Conservation (phyloP, 495 filamentous ascomycete genomes). For the Daldinia concentrica region DNA sequence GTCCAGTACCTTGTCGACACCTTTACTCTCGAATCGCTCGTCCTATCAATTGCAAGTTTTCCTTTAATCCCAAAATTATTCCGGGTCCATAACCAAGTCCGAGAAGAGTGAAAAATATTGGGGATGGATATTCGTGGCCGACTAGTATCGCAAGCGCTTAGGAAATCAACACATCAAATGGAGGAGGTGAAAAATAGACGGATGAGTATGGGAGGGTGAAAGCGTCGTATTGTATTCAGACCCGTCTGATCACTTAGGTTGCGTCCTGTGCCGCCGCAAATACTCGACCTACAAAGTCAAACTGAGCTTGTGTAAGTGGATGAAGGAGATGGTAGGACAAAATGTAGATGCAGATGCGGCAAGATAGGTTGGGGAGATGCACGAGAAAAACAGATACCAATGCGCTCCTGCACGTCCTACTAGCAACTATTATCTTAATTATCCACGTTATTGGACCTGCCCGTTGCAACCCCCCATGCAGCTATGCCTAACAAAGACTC, state of each 20-base stretch:
- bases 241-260: constrained; percentile 28
- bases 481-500: constrained; percentile 44
- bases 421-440: constrained; percentile 43
- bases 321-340: constrained; percentile 6
- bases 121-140: constrained; percentile 17
- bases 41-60: constrained; percentile 8
- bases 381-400: constrained; percentile 13
- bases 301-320: constrained; percentile 16
- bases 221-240: constrained; percentile 39
- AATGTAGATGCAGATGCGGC: constrained; percentile 11
- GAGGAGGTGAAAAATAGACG: constrained; percentile 23
- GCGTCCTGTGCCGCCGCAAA: constrained; percentile 32
- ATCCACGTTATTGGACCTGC: constrained; percentile 44
- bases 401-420: constrained; percentile 19
- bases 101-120: not conserved
- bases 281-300: constrained; percentile 24
- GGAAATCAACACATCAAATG: constrained; percentile 22
- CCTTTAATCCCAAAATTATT: constrained; percentile 1
- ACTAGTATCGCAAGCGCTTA: constrained; percentile 3
- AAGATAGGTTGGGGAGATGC: constrained; percentile 15
- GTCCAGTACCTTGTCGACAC: constrained; percentile 2
- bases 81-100: constrained; percentile 2
- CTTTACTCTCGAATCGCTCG: constrained; percentile 1
- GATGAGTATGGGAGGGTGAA: constrained; percentile 13
- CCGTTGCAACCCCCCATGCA: constrained; percentile 41